Evolutionary conservation across 345 rosid species (phyloP).

Genomic region (Sonneratia caseolaris): DNA sequence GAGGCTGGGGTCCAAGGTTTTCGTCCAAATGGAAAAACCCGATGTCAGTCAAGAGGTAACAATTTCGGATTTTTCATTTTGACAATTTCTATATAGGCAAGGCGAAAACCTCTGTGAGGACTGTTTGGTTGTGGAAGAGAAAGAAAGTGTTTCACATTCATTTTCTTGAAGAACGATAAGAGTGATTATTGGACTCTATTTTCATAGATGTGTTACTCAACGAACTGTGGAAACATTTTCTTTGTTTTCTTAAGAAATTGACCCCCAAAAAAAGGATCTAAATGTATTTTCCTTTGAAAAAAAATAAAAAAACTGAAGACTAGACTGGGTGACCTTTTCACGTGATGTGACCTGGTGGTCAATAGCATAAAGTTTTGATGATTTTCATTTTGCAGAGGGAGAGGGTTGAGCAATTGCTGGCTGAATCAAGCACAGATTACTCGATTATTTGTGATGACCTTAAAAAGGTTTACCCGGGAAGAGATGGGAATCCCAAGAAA

Average conservation of each 20-base stretch:
- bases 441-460: constrained; percentile 61
- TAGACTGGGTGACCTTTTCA: neutral
- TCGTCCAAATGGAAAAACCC: constrained; percentile 57
- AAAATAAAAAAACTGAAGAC: no score
- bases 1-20: constrained; percentile 53
- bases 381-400: constrained; percentile 36
- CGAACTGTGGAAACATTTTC: no score
- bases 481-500: constrained; percentile 83
- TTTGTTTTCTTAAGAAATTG: no score
- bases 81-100: no score
- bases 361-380: neutral
- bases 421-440: constrained; percentile 40
- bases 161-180: neutral
- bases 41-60: constrained; percentile 80
- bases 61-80: no score
- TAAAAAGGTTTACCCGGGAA: constrained; percentile 77
- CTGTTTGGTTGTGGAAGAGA: no score
- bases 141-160: neutral
- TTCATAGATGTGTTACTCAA: no score
- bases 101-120: no score
- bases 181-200: no score
- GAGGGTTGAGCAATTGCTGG: constrained; percentile 61
- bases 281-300: no score
- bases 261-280: no score
- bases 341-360: neutral